phyloP scores from a whole-genome alignment of 2,329 filamentous ascomycete genomes.

The Pyrenophora teres region DNA sequence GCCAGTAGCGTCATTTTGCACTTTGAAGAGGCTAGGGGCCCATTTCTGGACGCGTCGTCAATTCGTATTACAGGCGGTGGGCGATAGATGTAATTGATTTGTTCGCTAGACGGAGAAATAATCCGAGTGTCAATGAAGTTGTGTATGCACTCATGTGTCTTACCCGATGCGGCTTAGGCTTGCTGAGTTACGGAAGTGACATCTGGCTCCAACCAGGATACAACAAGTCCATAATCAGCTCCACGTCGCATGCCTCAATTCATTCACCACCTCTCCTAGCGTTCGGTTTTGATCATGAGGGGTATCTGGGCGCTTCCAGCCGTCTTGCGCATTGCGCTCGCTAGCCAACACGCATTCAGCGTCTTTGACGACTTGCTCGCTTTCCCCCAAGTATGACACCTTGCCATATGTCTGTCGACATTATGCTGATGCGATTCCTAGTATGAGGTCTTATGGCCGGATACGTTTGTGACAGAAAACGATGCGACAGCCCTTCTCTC shows the following conservation, averaged over 20 bases:
- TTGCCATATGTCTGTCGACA: neutral
- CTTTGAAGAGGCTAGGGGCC: too few species aligned
- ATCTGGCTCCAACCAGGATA: conserved; percentile 36
- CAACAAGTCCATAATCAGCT: conserved; percentile 16
- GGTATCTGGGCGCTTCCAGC: conserved; percentile 56
- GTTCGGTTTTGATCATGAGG: conserved; percentile 38
- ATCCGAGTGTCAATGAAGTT: too few species aligned
- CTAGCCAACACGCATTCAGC: conserved; percentile 70
- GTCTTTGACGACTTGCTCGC: conserved; percentile 87
- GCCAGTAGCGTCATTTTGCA: too few species aligned
- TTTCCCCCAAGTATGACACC: conserved; percentile 73
- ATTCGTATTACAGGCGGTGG: too few species aligned
- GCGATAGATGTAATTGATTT: too few species aligned
- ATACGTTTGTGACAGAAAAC: conserved; percentile 71
- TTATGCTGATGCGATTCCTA: conserved; percentile 47
- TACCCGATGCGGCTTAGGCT: conserved; percentile 16
- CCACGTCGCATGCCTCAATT: conserved; percentile 14
- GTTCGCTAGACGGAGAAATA: too few species aligned
- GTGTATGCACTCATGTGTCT: neutral
- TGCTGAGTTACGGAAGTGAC: conserved; percentile 32
- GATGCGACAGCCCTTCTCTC: conserved; percentile 68
- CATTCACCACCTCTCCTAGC: conserved; percentile 1
- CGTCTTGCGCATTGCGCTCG: conserved; percentile 54
- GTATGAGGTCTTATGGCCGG: conserved; percentile 80
- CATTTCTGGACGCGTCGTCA: too few species aligned